Conservation (phyloP, 345 rosid species). For the Psidium friedrichsthalianum region DNA sequence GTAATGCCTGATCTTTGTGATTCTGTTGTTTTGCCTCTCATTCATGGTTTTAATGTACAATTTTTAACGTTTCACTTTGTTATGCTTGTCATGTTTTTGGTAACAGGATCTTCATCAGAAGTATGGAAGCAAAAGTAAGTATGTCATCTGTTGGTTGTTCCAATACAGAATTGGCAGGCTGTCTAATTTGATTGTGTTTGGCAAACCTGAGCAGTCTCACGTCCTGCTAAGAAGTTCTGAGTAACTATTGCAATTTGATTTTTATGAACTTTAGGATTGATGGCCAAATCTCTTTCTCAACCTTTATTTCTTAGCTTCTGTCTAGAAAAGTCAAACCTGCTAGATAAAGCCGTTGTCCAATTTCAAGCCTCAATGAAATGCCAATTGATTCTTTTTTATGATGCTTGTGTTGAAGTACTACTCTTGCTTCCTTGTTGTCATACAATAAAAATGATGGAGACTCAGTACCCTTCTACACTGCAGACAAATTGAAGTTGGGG, state of each 20-base stretch:
- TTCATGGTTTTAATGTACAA: neutral
- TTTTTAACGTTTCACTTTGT: neutral
- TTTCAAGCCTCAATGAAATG: neutral
- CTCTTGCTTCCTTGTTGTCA: neutral
- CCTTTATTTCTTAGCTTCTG: neutral
- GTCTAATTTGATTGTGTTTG: neutral
- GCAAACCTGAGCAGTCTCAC: neutral
- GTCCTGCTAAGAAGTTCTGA: neutral
- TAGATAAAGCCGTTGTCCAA: neutral
- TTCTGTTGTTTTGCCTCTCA: neutral
- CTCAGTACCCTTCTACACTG: neutral
- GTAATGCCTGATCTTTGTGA: constrained; percentile 5
- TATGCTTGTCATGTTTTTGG: constrained; percentile 2
- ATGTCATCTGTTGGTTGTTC: neutral
- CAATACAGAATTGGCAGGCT: neutral
- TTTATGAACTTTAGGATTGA: neutral
- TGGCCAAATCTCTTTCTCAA: neutral
- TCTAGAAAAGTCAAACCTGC: neutral
- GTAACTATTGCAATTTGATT: neutral
- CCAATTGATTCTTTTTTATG: neutral
- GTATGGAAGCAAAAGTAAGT: constrained; percentile 43
- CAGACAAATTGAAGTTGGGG: constrained; percentile 50
- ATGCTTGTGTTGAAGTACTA: neutral
- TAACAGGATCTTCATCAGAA: constrained; percentile 79
- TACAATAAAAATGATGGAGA: constrained; percentile 9